These are phyloP conservation scores for Xylariaceae sp. DNA, from an alignment of 2,329 filamentous ascomycete species.

Conservation along the genomic window DNA sequence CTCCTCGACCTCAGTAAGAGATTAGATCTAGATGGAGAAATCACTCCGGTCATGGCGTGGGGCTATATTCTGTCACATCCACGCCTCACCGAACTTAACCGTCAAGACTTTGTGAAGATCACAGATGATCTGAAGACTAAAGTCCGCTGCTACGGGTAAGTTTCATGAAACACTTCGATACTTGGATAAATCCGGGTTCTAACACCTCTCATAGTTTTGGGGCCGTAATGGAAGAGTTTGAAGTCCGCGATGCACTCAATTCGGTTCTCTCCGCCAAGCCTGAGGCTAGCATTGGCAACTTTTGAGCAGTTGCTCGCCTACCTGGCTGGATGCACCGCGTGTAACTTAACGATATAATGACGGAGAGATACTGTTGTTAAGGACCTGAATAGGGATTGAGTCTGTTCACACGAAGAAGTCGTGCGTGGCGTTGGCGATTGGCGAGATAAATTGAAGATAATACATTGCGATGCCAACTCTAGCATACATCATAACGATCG, in stretches of 20 bases:
- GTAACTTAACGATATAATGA: too few relatives aligned
- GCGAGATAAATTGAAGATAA: too few relatives aligned
- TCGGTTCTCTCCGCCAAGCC: slow-evolving; percentile 61
- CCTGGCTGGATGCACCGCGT: too few relatives aligned
- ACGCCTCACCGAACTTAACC: slow-evolving; percentile 60
- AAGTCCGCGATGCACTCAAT: slow-evolving; percentile 73
- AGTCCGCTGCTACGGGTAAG: slow-evolving; percentile 88
- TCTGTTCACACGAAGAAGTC: too few relatives aligned
- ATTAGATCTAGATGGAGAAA: slow-evolving; percentile 80
- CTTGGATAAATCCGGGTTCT: slow-evolving; percentile 12
- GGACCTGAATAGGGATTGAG: too few relatives aligned
- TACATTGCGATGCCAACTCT: too few relatives aligned
- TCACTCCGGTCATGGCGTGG: slow-evolving; percentile 95
- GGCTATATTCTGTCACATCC: slow-evolving; percentile 73
- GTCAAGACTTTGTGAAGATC: slow-evolving; percentile 66
- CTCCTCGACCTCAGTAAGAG: slow-evolving; percentile 80
- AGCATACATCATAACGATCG: too few relatives aligned
- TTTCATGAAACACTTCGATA: neutral
- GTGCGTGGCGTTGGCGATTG: too few relatives aligned
- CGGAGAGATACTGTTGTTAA: too few relatives aligned
- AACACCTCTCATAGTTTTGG: slow-evolving; percentile 45
- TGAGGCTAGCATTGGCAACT: slow-evolving; percentile 27
- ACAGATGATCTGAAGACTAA: slow-evolving; percentile 73
- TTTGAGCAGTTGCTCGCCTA: slow-evolving; percentile 11
- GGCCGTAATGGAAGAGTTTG: slow-evolving; percentile 63